These are phyloP conservation scores for Arthroderma sp. DNA, from an alignment of 2,329 filamentous ascomycete genomes.

Conservation along the genomic window DNA sequence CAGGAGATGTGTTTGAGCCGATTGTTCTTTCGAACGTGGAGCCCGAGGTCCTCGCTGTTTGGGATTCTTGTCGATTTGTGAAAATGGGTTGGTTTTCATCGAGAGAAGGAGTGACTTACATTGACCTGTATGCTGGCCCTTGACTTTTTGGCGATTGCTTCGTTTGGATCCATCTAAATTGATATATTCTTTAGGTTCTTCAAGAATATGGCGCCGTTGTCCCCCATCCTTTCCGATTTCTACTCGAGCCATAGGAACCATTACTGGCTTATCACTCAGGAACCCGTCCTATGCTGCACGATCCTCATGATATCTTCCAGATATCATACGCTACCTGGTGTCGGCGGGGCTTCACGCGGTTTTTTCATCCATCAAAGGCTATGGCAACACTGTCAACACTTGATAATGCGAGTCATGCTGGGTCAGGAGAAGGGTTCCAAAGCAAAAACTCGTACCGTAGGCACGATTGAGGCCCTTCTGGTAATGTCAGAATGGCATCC, in stretches of 20 bases:
- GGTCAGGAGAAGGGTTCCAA: slow-evolving; percentile 41
- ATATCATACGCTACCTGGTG: slow-evolving; percentile 33
- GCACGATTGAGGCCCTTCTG: slow-evolving; percentile 40
- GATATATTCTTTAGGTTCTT: slow-evolving; percentile 27
- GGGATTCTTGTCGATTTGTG: slow-evolving; percentile 40
- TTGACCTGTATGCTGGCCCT: slow-evolving; percentile 31
- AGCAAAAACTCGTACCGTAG: slow-evolving; percentile 36
- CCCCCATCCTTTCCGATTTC: slow-evolving; percentile 38
- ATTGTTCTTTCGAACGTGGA: slow-evolving; percentile 18
- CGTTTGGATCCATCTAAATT: slow-evolving; percentile 3
- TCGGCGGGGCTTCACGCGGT: slow-evolving; percentile 34
- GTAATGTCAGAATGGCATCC: slow-evolving; percentile 45
- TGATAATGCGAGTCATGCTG: slow-evolving; percentile 41
- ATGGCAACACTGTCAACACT: slow-evolving; percentile 42
- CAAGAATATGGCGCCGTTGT: slow-evolving; percentile 38
- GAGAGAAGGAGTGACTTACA: slow-evolving; percentile 39
- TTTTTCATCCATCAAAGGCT: slow-evolving; percentile 42
- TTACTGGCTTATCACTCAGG: slow-evolving; percentile 35
- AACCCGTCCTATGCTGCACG: slow-evolving; percentile 40
- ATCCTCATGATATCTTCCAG: slow-evolving; percentile 44
- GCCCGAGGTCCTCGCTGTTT: slow-evolving; percentile 30
- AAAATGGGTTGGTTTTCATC: slow-evolving; percentile 45
- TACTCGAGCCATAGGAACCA: slow-evolving; percentile 39
- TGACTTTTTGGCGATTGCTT: neutral
- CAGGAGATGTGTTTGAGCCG: slow-evolving; percentile 15